A percentile compares a stretch with the other conserved stretches of the same genome.
Conservation (phyloP, 2,329 filamentous ascomycete species). For the Stagonosporopsis rhizophila region DNA sequence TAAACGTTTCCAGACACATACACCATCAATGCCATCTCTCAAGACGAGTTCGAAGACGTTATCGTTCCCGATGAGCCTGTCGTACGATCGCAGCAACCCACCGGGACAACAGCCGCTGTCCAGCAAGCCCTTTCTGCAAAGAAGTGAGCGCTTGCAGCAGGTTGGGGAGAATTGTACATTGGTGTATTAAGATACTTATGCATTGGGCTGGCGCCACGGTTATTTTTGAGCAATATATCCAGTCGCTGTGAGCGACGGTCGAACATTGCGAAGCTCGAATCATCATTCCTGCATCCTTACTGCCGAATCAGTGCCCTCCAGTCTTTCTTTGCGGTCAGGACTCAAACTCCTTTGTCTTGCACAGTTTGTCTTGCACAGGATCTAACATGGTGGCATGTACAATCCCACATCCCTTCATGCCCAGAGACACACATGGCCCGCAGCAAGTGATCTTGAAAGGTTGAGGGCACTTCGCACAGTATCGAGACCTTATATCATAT, state of each 20-base stretch:
- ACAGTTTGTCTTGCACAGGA: no score
- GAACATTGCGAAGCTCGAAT: neutral
- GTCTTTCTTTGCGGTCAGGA: no score
- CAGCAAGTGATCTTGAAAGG: neutral
- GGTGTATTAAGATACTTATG: conserved; percentile 36
- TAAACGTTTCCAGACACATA: conserved; percentile 63
- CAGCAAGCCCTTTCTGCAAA: conserved; percentile 41
- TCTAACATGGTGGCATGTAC: no score
- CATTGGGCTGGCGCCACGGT: conserved; percentile 41
- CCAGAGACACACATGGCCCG: neutral
- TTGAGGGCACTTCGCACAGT: neutral
- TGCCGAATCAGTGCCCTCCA: neutral
- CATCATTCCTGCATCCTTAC: neutral
- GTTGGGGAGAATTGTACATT: conserved; percentile 26
- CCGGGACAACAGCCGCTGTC: conserved; percentile 39
- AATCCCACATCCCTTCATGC: no score
- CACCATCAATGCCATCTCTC: conserved; percentile 84
- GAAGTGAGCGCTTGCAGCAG: conserved; percentile 26
- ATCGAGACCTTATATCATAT: neutral
- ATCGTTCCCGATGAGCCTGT: conserved; percentile 79
- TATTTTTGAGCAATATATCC: conserved; percentile 26
- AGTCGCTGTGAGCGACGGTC: conserved; percentile 13
- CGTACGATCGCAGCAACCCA: conserved; percentile 49
- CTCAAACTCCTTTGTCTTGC: no score
- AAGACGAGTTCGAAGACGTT: conserved; percentile 97